Conservation (phyloP, 75 land plant species). For the Pinus albicaulis region DNA sequence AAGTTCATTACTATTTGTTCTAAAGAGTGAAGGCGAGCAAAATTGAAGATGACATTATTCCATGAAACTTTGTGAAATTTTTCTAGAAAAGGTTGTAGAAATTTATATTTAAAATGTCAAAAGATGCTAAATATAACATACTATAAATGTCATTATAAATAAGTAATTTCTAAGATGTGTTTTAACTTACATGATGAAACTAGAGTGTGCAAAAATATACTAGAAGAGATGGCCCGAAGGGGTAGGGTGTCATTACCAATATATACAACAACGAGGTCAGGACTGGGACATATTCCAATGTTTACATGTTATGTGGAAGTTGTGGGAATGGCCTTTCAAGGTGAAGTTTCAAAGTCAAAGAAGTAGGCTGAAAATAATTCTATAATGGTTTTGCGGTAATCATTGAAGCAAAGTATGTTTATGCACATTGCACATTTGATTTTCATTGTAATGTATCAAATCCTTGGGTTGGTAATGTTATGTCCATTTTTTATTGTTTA, state of each 20-base stretch:
- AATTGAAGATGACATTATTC: too few species aligned
- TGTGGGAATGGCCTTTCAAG: slow-evolving; percentile 36
- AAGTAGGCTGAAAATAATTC: slow-evolving; percentile 54
- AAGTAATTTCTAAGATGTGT: background rate
- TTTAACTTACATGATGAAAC: slow-evolving; percentile 33
- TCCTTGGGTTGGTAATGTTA: too few species aligned
- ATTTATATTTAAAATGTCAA: too few species aligned
- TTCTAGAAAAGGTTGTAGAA: too few species aligned
- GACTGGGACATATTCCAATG: slow-evolving; percentile 28
- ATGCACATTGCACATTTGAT: too few species aligned
- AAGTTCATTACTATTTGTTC: too few species aligned
- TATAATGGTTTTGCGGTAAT: slow-evolving; percentile 38
- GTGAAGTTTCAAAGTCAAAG: slow-evolving; percentile 42
- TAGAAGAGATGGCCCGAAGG: slow-evolving; percentile 43
- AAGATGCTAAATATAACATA: too few species aligned
- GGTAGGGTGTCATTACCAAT: slow-evolving; percentile 34
- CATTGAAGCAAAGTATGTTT: slow-evolving; percentile 28
- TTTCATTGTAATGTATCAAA: too few species aligned
- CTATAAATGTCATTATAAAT: too few species aligned
- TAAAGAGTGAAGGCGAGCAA: too few species aligned
- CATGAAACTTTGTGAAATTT: too few species aligned
- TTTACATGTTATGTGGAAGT: slow-evolving; percentile 38
- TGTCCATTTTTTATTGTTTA: too few species aligned
- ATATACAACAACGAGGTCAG: slow-evolving; percentile 27
- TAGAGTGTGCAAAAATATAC: slow-evolving; percentile 39